Conservation (phyloP, 306 rosid genomes). For the Vigna radiata region DNA sequence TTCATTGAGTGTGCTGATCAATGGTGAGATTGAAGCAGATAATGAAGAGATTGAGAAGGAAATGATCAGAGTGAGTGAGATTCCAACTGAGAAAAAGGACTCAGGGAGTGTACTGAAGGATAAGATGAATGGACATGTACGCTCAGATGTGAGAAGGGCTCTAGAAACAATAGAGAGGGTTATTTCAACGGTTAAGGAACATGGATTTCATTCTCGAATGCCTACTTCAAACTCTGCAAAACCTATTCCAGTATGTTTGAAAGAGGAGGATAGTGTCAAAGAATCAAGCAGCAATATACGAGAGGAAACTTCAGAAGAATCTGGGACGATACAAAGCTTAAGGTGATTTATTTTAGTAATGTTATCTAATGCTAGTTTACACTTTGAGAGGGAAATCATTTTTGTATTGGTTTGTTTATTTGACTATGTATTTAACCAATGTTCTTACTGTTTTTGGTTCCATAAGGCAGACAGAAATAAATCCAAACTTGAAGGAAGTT, state of each 20-base stretch:
- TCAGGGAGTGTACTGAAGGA: conserved; percentile 41
- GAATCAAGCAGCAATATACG: conserved; percentile 36
- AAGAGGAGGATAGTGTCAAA: conserved; percentile 40
- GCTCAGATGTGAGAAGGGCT: conserved; percentile 79
- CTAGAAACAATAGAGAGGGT: conserved; percentile 78
- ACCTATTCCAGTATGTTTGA: conserved; percentile 24
- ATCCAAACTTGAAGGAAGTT: conserved; percentile 61
- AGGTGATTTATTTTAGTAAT: conserved; percentile 52
- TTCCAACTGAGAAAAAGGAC: conserved; percentile 35
- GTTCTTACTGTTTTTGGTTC: not conserved
- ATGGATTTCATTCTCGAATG: conserved; percentile 51
- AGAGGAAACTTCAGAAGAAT: conserved; percentile 47
- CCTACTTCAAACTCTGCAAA: conserved; percentile 53
- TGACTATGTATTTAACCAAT: not conserved
- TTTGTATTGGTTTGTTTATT: not conserved
- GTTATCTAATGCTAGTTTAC: no score
- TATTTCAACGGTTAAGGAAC: conserved; percentile 57
- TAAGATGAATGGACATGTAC: conserved; percentile 51
- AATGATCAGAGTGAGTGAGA: conserved; percentile 29
- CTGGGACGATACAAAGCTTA: conserved; percentile 43
- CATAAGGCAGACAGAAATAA: conserved; percentile 60
- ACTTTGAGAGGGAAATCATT: no score
- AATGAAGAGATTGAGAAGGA: conserved; percentile 57
- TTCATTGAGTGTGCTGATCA: conserved; percentile 29
- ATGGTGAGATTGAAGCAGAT: conserved; percentile 47